A percentile compares a stretch with the other conserved stretches of the same genome.
Evolutionary conservation across 495 filamentous ascomycete genomes (phyloP).

Genomic region (Hypoxylon fragiforme): DNA sequence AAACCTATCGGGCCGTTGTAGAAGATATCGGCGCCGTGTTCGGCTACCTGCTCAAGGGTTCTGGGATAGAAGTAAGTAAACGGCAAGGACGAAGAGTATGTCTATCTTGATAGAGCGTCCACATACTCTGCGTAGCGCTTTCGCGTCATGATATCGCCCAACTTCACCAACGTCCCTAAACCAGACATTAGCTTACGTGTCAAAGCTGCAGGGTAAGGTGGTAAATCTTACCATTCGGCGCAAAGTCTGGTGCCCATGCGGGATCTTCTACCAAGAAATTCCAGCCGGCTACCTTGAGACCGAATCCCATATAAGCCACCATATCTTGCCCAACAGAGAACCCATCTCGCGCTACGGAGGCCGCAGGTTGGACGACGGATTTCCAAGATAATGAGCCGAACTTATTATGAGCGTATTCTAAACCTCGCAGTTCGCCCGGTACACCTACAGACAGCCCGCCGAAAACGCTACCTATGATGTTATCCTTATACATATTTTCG

Average conservation of each 20-base stretch:
- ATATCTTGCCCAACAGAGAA: conserved; percentile 70
- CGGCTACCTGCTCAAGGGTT: conserved; percentile 74
- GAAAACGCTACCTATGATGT: conserved; percentile 41
- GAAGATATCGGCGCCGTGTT: conserved; percentile 70
- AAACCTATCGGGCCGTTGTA: conserved; percentile 65
- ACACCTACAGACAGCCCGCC: conserved; percentile 61
- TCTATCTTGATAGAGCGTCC: background rate
- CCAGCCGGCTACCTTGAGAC: conserved; percentile 27
- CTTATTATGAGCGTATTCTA: conserved; percentile 68
- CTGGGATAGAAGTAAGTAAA: conserved; percentile 25
- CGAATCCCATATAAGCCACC: conserved; percentile 65
- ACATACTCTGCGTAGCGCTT: conserved; percentile 70
- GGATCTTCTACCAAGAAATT: conserved; percentile 75
- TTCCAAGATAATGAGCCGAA: conserved; percentile 67
- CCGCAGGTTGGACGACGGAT: conserved; percentile 68
- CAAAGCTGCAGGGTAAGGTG: background rate
- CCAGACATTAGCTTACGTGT: background rate
- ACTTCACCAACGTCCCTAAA: conserved; percentile 54
- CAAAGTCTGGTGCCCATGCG: conserved; percentile 84
- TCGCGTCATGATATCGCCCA: conserved; percentile 77
- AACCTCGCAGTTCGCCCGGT: conserved; percentile 79
- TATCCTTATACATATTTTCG: conserved; percentile 73
- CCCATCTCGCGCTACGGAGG: conserved; percentile 72
- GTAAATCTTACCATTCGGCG: conserved; percentile 61
- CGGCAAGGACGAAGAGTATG: background rate